A percentile compares a stretch with the other conserved stretches of the same genome.
phyloP scores from a whole-genome alignment of 2,329 filamentous ascomycete species.

The Penicillium rolfsii region DNA sequence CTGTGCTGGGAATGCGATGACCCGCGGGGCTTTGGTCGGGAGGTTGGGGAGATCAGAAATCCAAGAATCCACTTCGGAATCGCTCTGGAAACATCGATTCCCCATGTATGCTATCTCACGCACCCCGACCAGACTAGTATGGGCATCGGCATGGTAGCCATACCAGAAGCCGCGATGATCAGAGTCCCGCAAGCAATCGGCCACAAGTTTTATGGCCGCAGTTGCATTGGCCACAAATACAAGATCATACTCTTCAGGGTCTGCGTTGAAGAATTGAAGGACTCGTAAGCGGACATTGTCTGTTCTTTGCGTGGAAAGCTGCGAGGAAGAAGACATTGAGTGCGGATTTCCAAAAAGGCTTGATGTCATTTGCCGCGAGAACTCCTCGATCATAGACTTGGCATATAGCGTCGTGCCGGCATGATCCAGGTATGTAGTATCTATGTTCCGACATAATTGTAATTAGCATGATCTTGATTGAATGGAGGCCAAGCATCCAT shows the following conservation, averaged over 20 bases:
- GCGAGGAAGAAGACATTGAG: constrained; percentile 80
- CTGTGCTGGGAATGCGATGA: constrained; percentile 86
- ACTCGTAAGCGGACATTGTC: constrained; percentile 74
- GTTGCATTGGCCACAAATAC: constrained; percentile 94
- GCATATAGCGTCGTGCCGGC: constrained; percentile 86
- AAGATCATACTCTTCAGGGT: constrained; percentile 79
- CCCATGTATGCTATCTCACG: constrained; percentile 70
- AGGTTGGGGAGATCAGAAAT: constrained; percentile 47
- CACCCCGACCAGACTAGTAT: constrained; percentile 84
- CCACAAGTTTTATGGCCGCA: constrained; percentile 83
- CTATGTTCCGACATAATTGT: constrained; percentile 48
- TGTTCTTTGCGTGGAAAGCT: constrained; percentile 71
- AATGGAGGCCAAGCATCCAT: background rate
- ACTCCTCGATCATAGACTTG: constrained; percentile 78
- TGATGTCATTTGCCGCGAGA: constrained; percentile 75
- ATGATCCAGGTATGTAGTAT: constrained; percentile 85
- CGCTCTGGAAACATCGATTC: constrained; percentile 64
- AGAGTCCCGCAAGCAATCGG: constrained; percentile 72
- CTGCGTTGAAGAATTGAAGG: constrained; percentile 77
- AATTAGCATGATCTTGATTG: constrained; percentile 5
- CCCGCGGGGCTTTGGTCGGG: constrained; percentile 30
- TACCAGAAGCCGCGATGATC: constrained; percentile 73
- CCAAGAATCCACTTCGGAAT: constrained; percentile 68
- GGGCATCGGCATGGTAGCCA: constrained; percentile 79
- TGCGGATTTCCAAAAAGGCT: constrained; percentile 91